Conservation (phyloP, 345 rosid genomes). For the Eucalyptus globulus region DNA sequence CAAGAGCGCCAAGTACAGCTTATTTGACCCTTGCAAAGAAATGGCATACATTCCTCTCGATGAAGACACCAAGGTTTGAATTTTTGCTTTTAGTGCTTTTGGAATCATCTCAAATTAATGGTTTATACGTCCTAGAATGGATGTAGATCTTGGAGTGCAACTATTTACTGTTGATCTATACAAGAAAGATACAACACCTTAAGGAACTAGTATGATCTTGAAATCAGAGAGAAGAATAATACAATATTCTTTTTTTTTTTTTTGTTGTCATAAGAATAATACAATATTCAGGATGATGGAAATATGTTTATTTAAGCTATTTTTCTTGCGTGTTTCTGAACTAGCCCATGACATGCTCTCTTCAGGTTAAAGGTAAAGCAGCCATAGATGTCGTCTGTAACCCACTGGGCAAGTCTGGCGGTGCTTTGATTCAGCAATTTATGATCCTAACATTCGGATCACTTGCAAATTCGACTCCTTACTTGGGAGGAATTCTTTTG, state of each 20-base stretch:
- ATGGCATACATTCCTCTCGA: constrained; percentile 97
- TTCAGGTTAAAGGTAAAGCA: constrained; percentile 92
- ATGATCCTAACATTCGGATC: constrained; percentile 97
- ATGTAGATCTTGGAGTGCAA: background rate
- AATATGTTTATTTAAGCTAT: background rate
- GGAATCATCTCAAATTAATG: background rate
- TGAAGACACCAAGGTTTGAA: constrained; percentile 86
- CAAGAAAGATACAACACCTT: background rate
- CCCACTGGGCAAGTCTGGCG: constrained; percentile 91
- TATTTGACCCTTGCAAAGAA: constrained; percentile 98
- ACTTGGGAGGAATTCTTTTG: constrained; percentile 76
- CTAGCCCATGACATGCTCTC: background rate
- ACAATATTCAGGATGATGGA: background rate
- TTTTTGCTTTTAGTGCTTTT: background rate
- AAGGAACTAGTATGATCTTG: background rate
- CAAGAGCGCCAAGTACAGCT: constrained; percentile 98
- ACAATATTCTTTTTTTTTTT: background rate
- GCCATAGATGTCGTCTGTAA: constrained; percentile 96
- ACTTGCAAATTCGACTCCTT: constrained; percentile 93
- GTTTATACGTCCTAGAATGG: background rate
- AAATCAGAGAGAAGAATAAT: background rate
- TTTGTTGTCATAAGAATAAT: background rate
- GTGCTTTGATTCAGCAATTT: constrained; percentile 93
- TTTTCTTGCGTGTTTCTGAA: background rate
- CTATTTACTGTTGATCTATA: background rate